These are phyloP conservation scores for Marvania coccoides DNA, from an alignment of 139 green algal species.

Conservation along the genomic window DNA sequence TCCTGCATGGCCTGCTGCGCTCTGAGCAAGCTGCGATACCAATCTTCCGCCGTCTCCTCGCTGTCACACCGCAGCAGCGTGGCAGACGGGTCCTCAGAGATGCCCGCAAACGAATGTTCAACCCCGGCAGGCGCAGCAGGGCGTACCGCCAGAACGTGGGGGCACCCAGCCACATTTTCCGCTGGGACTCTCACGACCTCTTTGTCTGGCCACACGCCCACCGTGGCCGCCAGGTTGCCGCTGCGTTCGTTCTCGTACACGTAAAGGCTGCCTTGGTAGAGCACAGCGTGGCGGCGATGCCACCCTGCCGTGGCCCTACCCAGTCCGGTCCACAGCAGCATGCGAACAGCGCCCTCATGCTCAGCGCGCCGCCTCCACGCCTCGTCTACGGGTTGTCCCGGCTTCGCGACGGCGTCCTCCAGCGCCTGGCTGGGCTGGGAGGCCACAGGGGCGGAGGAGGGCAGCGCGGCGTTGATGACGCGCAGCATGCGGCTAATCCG, in stretches of 20 bases:
- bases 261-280: slow-evolving; percentile 44
- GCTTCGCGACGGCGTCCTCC: not conserved
- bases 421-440: not conserved
- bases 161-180: slow-evolving; percentile 18
- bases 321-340: slow-evolving; percentile 42
- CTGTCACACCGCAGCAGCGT: slow-evolving; percentile 25
- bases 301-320: slow-evolving; percentile 26
- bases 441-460: not conserved
- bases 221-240: not conserved
- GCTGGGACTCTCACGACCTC: slow-evolving; percentile 15
- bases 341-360: slow-evolving; percentile 10
- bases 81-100: slow-evolving; percentile 10
- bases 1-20: slow-evolving; percentile 21
- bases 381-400: too few relatives aligned
- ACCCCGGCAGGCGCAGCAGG: not conserved
- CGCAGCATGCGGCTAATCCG: slow-evolving; percentile 49
- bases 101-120: not conserved
- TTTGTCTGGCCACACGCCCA: slow-evolving; percentile 27
- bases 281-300: slow-evolving; percentile 8
- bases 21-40: slow-evolving; percentile 11
- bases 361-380: slow-evolving; percentile 29
- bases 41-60: slow-evolving; percentile 18
- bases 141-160: slow-evolving; percentile 32
- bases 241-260: slow-evolving; percentile 28
- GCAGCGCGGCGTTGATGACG: slow-evolving; percentile 30